These are phyloP conservation scores for Wallacemonas collosoma DNA, from an alignment of 208 protist species.

Conservation along the genomic window DNA sequence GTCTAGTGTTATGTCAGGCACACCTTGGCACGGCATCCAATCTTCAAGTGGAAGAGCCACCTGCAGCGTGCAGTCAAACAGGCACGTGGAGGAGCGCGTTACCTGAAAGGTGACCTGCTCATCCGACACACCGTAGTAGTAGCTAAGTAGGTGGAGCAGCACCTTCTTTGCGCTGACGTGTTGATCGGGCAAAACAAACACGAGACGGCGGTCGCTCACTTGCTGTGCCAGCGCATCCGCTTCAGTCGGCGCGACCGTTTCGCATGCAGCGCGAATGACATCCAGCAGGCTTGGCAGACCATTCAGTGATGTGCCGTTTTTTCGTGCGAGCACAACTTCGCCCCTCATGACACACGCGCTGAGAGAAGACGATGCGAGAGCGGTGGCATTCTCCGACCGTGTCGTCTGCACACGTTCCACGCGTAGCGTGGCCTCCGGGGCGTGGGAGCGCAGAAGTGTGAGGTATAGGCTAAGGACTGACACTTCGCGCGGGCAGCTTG, in stretches of 20 bases:
- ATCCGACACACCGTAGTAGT: constrained; percentile 57
- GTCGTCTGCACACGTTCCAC: background rate
- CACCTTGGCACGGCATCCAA: background rate
- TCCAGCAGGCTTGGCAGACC: background rate
- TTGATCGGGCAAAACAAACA: constrained; percentile 51
- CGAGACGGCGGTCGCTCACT: constrained; percentile 35
- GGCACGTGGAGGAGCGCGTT: background rate
- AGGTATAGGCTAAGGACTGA: background rate
- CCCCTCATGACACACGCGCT: background rate
- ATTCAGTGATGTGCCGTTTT: background rate
- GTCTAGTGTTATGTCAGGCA: constrained; percentile 9
- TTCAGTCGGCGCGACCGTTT: background rate
- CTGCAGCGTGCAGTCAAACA: constrained; percentile 16
- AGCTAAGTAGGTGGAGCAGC: constrained; percentile 50
- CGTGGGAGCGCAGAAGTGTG: background rate
- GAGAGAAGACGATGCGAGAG: background rate
- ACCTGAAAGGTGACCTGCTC: constrained; percentile 34
- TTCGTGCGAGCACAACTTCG: background rate
- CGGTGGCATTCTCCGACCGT: background rate
- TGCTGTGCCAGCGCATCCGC: background rate
- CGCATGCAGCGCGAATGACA: background rate
- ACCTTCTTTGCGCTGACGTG: constrained; percentile 47
- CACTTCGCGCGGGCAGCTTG: background rate
- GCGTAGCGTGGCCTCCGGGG: background rate
- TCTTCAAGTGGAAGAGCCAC: background rate